Evolutionary conservation across 192 early-diverging fungal genomes (phyloP), one percentile per base, ranked within the genome.

Genomic region (Coemansia sp.): DNA sequence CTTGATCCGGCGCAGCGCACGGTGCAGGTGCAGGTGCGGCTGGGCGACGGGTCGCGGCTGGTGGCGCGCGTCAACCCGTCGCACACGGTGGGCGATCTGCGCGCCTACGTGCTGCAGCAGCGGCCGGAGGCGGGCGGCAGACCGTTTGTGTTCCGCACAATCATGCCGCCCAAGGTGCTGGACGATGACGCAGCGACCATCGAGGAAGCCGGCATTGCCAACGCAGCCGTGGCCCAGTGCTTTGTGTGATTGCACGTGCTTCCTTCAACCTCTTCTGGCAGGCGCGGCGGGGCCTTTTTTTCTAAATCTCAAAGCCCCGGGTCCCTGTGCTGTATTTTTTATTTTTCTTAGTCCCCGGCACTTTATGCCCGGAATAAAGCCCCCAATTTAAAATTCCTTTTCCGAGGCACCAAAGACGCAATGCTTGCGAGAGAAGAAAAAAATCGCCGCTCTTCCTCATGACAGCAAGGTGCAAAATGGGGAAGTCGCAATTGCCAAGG

Each of bases 1-100:
- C 78, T 96, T 25, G 93, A 99, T 54, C 63, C 80, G 14, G 69
- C 55, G 10, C 83, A 84, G 53, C 96, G 92, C 10, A 77, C 80
- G 6, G 95, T 95, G 5, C 81, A 85, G 24, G 78, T 99, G n/a
- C 94, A 96, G 68, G 82, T 99, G 46, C 81, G 96, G 28, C 66
- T 99, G 42, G 89, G 80, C 5, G 93, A 97, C 55, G 94, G 96
- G 17, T 81, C 90, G 14, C 81, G 91, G 49, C 61, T 94, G 75
- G 82, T 96, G n/a, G 85, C 83, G n/a, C 84, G 83, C 45, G 84
- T 90, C 50, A 98, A 98, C 61, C 91, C 92, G 39, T 85, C 87
- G 11, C 91, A 96, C 50, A 95, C 91, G 0, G 64, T 98, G 42
- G 87, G 80, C 24, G 95, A 96, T 45, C 60, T 98, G 24, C 81